phyloP scores from a whole-genome alignment of 2,329 filamentous ascomycete species.

The Diplodia sapinea region DNA sequence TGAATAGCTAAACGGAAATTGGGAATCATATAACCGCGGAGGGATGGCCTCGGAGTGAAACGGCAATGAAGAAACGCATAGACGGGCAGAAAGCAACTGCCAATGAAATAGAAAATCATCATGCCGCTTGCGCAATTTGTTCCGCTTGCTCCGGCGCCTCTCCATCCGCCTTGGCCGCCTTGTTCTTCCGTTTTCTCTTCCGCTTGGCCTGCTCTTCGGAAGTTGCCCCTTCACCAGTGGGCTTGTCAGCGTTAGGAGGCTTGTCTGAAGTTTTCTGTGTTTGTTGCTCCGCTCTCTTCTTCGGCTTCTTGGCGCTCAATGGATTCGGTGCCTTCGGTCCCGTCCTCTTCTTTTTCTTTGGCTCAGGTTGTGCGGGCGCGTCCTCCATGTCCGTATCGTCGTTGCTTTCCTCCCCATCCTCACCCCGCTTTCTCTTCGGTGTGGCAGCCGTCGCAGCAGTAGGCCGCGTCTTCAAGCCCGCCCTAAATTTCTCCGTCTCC shows the following conservation, averaged over 20 bases:
- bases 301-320: constrained; percentile 68
- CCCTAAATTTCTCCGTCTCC: constrained; percentile 76
- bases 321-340: constrained; percentile 75
- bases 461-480: constrained; percentile 63
- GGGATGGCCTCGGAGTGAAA: neutral
- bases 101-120: constrained; percentile 7
- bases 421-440: constrained; percentile 46
- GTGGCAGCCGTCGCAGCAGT: constrained; percentile 34
- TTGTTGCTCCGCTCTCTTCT: constrained; percentile 28
- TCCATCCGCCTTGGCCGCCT: constrained; percentile 43
- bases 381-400: constrained; percentile 38
- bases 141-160: constrained; percentile 27
- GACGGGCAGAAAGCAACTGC: constrained; percentile 1
- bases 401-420: constrained; percentile 57
- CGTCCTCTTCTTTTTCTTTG: constrained; percentile 59
- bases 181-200: constrained; percentile 50
- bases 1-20: constrained; percentile 14
- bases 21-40: constrained; percentile 19
- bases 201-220: constrained; percentile 41
- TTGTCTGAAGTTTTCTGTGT: constrained; percentile 10
- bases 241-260: constrained; percentile 33
- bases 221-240: constrained; percentile 31
- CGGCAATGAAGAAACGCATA: constrained; percentile 18
- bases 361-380: constrained; percentile 47
- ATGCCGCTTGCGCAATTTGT: constrained; percentile 1